Base-by-base conservation (phyloP, 257 asterid species). In the Coffea canephora region DNA sequence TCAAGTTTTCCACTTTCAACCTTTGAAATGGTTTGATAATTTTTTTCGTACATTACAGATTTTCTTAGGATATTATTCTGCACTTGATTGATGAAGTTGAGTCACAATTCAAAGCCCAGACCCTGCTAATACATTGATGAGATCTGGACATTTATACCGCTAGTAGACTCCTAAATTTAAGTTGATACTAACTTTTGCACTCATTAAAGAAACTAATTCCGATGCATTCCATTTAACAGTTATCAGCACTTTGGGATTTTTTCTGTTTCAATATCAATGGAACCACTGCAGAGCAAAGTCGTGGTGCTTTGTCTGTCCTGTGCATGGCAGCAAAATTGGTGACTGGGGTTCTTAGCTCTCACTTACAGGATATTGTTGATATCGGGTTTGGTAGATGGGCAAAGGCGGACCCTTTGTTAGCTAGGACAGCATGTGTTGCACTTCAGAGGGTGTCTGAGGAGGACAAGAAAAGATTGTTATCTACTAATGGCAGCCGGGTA, bases 371-470 rank as follows among this genome's bases (percentile, higher is more conserved):
- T 84, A 95, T 95, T 83, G 86, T 95, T 79, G 99, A 95, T 84
- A 93, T 95, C 74, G 99, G 99, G 61, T 95, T 95, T 80, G 99
- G 99, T 79, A 91, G 97, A 49, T 95, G 99, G 99, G 98, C 99
- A 43, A 94, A 92, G 84, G 91, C 88, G 76, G 99, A 95, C 54
- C 97, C 98, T 18, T 89, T 95, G 83, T 97, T 95, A 77, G 97
- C 99, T 70, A 89, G 97, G 85, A 95, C 97, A 67, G 97, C 99
- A 78, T 95, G 98, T 82, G 66, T 87, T 79, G 96, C 97, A 75
- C 86, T 95, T 34, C 96, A 93, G 81, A 90, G 98, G 87, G 78
- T 95, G 82, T 88, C 97, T 39, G 97, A 92, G 83, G 99, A 95
- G 77, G 99, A 94, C 81, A 95, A 85, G 89, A 92, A 86, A 83